Conservation (phyloP, 805 yeast genomes). For the Candida fluviatilis region DNA sequence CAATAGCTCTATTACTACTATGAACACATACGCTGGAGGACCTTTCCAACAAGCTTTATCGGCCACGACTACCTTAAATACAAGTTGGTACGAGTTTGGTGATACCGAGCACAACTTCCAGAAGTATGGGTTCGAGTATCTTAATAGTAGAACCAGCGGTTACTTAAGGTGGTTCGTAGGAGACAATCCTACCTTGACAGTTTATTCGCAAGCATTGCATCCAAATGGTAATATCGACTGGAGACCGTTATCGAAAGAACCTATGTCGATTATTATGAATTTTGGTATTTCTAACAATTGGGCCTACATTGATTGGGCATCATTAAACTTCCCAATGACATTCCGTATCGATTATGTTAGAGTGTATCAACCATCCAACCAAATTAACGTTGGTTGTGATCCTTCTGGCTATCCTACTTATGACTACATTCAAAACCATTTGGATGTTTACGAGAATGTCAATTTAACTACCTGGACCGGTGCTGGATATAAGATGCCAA, state of each 20-base stretch:
- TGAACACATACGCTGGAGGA: conserved; percentile 90
- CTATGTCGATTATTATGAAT: conserved; percentile 85
- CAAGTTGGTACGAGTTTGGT: conserved; percentile 76
- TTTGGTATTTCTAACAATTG: conserved; percentile 90
- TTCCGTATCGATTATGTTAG: conserved; percentile 83
- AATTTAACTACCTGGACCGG: conserved; percentile 71
- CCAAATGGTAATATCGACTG: conserved; percentile 89
- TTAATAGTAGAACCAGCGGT: conserved; percentile 58
- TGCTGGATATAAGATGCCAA: conserved; percentile 60
- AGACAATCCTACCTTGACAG: conserved; percentile 66
- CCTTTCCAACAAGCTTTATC: conserved; percentile 94
- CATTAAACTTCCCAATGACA: conserved; percentile 69
- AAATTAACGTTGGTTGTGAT: conserved; percentile 69
- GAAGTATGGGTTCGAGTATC: conserved; percentile 70
- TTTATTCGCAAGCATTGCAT: conserved; percentile 68
- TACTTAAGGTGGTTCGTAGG: conserved; percentile 88
- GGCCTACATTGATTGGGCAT: conserved; percentile 91
- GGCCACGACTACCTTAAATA: conserved; percentile 71
- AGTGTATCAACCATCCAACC: conserved; percentile 77
- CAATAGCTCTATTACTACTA: conserved; percentile 63
- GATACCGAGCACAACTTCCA: conserved; percentile 55
- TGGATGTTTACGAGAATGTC: conserved; percentile 59
- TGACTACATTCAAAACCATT: conserved; percentile 73
- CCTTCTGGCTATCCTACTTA: conserved; percentile 80
- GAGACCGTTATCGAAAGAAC: conserved; percentile 82